phyloP scores from a whole-genome alignment of 305 asterid species.

The Salvia sclarea region DNA sequence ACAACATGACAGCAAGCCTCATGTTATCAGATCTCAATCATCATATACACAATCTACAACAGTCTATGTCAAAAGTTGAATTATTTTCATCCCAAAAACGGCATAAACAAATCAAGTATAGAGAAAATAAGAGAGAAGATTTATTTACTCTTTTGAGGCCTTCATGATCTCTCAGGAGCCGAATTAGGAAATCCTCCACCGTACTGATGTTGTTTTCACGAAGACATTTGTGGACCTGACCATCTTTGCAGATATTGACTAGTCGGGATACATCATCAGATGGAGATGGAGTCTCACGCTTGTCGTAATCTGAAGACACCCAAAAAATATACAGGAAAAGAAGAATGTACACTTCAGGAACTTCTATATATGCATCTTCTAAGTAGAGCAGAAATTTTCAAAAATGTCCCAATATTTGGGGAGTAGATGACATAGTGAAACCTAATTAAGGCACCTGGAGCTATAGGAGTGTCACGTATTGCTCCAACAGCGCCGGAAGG shows the following conservation, averaged over 20 bases:
- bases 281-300: conserved; percentile 34
- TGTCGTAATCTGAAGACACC: conserved; percentile 36
- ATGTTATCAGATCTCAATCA: no score
- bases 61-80: no score
- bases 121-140: background rate
- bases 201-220: conserved; percentile 16
- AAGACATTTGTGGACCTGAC: conserved; percentile 37
- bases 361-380: background rate
- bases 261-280: conserved; percentile 44
- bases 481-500: background rate
- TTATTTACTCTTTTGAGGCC: conserved; percentile 34
- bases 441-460: background rate
- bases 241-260: conserved; percentile 34
- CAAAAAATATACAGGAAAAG: background rate
- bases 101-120: background rate
- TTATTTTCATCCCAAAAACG: no score
- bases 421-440: no score
- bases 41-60: no score
- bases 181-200: conserved; percentile 44
- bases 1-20: background rate
- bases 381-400: background rate
- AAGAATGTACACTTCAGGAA: background rate
- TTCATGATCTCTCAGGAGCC: conserved; percentile 33
- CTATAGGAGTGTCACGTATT: background rate
- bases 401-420: no score